phyloP scores from a whole-genome alignment of 139 green algal species.

The Dunaliella primolecta region DNA sequence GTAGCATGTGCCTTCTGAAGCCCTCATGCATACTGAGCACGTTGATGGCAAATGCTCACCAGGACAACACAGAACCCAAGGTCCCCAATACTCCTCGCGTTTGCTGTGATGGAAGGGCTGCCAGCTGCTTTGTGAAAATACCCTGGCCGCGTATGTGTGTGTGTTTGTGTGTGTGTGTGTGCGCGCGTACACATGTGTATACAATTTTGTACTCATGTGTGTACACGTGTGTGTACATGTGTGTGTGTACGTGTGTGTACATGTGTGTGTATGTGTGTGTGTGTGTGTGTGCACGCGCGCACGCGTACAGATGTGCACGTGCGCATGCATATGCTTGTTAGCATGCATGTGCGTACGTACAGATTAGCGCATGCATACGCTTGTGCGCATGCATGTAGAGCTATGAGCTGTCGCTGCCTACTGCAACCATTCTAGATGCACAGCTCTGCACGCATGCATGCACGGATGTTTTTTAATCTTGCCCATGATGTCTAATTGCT shows the following conservation, averaged over 20 bases:
- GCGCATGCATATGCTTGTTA: no score
- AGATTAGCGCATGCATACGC: no score
- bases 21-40: no score
- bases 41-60: not conserved
- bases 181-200: not conserved
- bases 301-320: not conserved
- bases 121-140: constrained; percentile 24
- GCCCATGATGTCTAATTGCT: no score
- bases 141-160: not conserved
- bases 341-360: no score
- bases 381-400: no score
- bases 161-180: not conserved
- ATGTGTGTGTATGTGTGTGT: not conserved
- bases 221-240: not conserved
- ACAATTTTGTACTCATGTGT: not conserved
- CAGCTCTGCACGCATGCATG: no score
- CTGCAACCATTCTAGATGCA: no score
- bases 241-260: not conserved
- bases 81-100: constrained; percentile 25
- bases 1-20: no score
- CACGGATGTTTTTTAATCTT: no score
- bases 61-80: constrained; percentile 13
- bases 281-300: not conserved
- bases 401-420: no score
- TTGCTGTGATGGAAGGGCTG: not conserved